These are phyloP conservation scores for Dryas alaskensis DNA, from an alignment of 306 rosid genomes.

Conservation along the genomic window DNA sequence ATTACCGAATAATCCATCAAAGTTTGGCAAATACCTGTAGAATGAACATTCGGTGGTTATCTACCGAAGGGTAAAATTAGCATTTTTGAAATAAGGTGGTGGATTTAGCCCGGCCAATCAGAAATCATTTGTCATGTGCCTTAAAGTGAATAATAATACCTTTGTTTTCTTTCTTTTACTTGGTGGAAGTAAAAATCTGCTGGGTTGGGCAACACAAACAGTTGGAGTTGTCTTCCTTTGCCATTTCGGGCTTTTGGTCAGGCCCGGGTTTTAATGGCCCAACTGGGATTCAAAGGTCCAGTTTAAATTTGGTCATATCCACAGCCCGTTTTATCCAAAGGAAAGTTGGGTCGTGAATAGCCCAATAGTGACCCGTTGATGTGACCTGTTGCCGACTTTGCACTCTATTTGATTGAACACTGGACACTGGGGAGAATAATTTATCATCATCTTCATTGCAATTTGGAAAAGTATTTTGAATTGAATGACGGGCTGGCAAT, in stretches of 20 bases:
- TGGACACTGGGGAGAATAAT: neutral
- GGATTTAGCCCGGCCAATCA: too few relatives aligned
- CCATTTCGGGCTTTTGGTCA: too few relatives aligned
- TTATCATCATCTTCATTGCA: neutral
- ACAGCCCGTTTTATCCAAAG: neutral
- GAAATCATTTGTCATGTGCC: too few relatives aligned
- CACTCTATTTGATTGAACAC: slow-evolving; percentile 7
- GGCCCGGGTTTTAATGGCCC: neutral
- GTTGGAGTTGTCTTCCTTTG: too few relatives aligned
- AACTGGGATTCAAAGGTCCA: neutral
- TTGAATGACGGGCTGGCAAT: neutral
- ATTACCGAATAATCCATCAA: too few relatives aligned
- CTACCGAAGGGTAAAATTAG: too few relatives aligned
- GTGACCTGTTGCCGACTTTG: neutral
- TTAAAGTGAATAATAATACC: too few relatives aligned
- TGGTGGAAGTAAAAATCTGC: neutral
- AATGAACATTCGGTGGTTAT: too few relatives aligned
- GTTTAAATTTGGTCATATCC: neutral
- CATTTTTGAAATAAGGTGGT: too few relatives aligned
- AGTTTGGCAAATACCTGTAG: too few relatives aligned
- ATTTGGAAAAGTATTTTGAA: neutral
- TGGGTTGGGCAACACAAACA: neutral
- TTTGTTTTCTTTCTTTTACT: neutral
- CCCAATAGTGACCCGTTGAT: neutral
- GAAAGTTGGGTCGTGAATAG: neutral